A percentile compares a stretch with the other conserved stretches of the same genome.
Conservation (phyloP, 176 grass and related monocot genomes). For the Oryza rufipogon region DNA sequence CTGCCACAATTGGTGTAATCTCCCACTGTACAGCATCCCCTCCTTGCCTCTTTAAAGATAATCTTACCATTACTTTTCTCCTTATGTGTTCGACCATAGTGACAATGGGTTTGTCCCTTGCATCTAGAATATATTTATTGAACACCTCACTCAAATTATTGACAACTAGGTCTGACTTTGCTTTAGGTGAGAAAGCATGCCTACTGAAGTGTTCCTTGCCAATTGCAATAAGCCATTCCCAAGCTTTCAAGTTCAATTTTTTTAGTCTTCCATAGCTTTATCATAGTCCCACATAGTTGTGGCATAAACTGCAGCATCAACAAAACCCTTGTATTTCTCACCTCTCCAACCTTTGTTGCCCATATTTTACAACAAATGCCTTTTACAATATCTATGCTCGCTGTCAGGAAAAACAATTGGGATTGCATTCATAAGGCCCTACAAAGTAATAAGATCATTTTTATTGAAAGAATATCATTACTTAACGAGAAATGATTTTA, state of each 20-base stretch:
- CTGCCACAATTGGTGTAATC: neutral
- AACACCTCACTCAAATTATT: constrained; percentile 20
- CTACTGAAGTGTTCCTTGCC: neutral
- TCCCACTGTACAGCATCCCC: neutral
- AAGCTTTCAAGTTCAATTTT: neutral
- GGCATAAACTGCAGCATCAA: neutral
- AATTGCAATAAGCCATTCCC: neutral
- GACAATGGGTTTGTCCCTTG: neutral
- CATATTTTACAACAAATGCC: neutral
- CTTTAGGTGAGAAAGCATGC: neutral
- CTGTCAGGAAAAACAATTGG: too few relatives aligned
- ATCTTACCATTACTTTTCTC: constrained; percentile 3
- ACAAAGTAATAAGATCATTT: neutral
- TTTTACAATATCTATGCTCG: neutral
- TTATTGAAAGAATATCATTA: neutral
- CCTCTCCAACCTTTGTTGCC: neutral
- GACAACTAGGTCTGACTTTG: neutral
- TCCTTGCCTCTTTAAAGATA: neutral
- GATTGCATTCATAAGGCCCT: neutral
- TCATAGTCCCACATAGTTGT: neutral
- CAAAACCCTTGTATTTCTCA: neutral
- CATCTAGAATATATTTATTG: constrained; percentile 14
- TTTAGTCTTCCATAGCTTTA: neutral
- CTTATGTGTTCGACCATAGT: neutral
- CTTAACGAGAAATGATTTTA: neutral